Evolutionary conservation across 2,329 filamentous ascomycete species (phyloP).

Genomic region (Aspergillus glaucus): DNA sequence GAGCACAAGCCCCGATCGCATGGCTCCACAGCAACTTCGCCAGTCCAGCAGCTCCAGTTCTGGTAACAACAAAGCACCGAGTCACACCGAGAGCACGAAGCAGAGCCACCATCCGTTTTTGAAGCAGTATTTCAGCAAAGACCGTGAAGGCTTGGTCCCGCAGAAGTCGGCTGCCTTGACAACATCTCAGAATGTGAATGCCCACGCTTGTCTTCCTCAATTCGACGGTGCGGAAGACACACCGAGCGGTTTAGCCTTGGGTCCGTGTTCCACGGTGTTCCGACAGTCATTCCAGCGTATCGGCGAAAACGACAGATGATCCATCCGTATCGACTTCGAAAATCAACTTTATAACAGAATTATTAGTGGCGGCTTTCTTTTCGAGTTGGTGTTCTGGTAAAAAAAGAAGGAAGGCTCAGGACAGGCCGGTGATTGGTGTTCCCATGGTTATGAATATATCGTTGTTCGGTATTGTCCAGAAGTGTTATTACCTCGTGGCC

Average conservation of each 20-base stretch:
- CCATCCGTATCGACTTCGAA: no score
- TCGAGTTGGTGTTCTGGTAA: not conserved
- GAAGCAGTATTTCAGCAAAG: constrained; percentile 15
- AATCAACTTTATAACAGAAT: no score
- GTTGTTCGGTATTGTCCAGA: no score
- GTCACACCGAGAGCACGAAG: constrained; percentile 3
- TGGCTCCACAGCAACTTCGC: not conserved
- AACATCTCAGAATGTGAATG: constrained; percentile 24
- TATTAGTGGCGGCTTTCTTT: not conserved
- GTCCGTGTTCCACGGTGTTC: no score
- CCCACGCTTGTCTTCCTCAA: constrained; percentile 22
- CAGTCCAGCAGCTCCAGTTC: not conserved
- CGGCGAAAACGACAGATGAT: no score
- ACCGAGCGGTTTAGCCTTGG: not conserved
- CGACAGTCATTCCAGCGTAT: no score
- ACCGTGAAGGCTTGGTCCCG: constrained; percentile 9
- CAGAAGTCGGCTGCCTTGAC: constrained; percentile 23
- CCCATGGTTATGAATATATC: no score
- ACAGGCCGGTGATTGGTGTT: no score
- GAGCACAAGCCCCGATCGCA: not conserved
- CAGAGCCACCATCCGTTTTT: constrained; percentile 12
- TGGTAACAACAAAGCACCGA: not conserved
- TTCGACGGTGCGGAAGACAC: constrained; percentile 18
- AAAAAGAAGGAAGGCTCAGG: no score
- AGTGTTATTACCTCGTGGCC: no score